Conservation (phyloP, 768 basidiomycete species). For the Boletus bicolor region DNA sequence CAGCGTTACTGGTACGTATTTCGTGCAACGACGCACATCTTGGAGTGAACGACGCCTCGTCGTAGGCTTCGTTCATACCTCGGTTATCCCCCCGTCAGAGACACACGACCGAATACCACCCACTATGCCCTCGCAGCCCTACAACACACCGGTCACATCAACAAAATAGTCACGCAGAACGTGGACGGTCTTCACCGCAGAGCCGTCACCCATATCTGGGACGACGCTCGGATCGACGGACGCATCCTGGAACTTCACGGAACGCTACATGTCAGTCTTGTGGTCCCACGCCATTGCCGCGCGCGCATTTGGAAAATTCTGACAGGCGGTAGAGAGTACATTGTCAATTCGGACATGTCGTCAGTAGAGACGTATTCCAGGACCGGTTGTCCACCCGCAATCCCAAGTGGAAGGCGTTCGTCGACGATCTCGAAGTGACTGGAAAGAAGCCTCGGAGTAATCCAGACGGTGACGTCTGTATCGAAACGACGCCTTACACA, state of each 20-base stretch:
- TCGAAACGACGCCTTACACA: neutral
- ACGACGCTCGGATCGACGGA: constrained; percentile 33
- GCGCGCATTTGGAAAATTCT: neutral
- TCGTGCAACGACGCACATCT: neutral
- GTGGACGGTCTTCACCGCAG: constrained; percentile 95
- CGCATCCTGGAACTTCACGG: constrained; percentile 85
- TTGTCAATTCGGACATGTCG: constrained; percentile 70
- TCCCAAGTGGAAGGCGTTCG: constrained; percentile 73
- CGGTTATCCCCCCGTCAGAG: constrained; percentile 85
- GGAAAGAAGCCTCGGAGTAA: constrained; percentile 72
- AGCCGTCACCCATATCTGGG: constrained; percentile 52
- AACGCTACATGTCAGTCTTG: constrained; percentile 66
- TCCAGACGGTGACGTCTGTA: constrained; percentile 86
- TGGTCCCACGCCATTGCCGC: neutral
- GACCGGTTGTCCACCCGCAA: constrained; percentile 67
- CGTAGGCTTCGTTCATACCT: constrained; percentile 67
- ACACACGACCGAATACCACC: constrained; percentile 81
- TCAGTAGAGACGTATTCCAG: constrained; percentile 69
- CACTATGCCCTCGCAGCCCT: constrained; percentile 86
- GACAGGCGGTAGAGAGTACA: constrained; percentile 54
- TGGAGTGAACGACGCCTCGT: too few species aligned
- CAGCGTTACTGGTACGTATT: constrained; percentile 75
- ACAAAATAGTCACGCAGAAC: constrained; percentile 76
- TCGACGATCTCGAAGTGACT: constrained; percentile 57
- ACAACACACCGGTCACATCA: constrained; percentile 60